phyloP scores from a whole-genome alignment of 805 yeast species.

The Blastobotrys mokoenaii region DNA sequence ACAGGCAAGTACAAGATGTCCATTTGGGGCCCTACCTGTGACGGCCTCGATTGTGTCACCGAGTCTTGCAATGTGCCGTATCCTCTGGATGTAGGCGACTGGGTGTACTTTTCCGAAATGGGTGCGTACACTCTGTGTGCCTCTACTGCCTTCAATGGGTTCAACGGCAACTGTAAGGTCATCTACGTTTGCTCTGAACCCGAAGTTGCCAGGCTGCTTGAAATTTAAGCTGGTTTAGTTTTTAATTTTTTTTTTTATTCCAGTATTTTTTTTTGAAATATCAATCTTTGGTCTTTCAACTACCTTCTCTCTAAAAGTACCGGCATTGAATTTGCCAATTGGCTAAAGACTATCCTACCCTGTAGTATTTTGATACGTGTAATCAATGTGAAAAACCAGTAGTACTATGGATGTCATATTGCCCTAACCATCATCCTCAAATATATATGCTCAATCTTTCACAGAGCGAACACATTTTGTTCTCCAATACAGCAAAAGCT shows the following conservation, averaged over 20 bases:
- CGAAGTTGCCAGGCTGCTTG: neutral
- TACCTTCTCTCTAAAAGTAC: too few relatives aligned
- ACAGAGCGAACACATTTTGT: too few relatives aligned
- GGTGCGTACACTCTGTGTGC: constrained; percentile 95
- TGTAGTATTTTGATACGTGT: too few relatives aligned
- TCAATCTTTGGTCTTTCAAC: neutral
- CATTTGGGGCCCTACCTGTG: constrained; percentile 98
- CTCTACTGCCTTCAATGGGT: constrained; percentile 89
- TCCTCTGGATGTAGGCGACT: constrained; percentile 75
- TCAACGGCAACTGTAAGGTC: constrained; percentile 48
- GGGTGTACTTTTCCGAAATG: constrained; percentile 74
- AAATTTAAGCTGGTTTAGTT: neutral
- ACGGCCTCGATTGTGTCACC: constrained; percentile 82
- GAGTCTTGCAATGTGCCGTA: constrained; percentile 43
- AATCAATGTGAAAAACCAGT: too few relatives aligned
- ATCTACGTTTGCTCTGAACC: constrained; percentile 49
- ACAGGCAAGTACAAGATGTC: constrained; percentile 32
- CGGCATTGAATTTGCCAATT: too few relatives aligned
- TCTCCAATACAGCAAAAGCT: too few relatives aligned
- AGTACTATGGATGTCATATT: too few relatives aligned
- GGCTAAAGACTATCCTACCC: too few relatives aligned
- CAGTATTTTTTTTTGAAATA: neutral
- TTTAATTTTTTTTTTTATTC: neutral
- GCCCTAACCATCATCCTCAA: too few relatives aligned
- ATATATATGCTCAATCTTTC: too few relatives aligned